Evolutionary conservation across 208 protist species (phyloP), one percentile per base, ranked within the genome.

Genomic region (Novymonas esmeraldas): DNA sequence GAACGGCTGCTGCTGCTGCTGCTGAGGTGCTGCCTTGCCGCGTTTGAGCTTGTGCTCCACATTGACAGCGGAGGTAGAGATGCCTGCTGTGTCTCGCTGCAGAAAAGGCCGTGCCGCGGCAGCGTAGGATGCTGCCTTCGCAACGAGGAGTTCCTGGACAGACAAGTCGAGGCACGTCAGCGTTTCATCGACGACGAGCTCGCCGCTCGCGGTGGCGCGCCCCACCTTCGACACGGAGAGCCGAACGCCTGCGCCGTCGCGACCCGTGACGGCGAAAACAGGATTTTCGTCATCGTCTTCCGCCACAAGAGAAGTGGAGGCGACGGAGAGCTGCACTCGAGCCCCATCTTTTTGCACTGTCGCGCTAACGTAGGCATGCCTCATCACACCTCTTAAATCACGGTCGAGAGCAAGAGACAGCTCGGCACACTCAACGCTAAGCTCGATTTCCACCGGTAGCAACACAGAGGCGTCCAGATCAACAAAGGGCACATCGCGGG

Each of bases 141-240:
- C 6, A 26, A 60, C 20, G 33, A 76, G 55, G 31, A 76, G 61
- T 36, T 76, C 56, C 38, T 76, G 70, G 24, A 69, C 39, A 28
- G 38, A 50, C 2, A 63, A 31, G 26, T 70, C 62, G 5, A 76
- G 29, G 31, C 70, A 76, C 2, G 56, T 41, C 20, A 33, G 14
- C 14, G 70, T 46, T 0, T 56, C 34, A 7, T 67, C 70, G 2
- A 76, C 26, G 38, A 48, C 31, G 11, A 70, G 11, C 31, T 52
- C 22, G 2, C 48, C 70, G 13, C 39, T 34, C 0, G 49, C 24
- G 22, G 62, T 46, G 24, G 46, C n/a, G 26, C 59, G 36, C 11
- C 50, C 39, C 7, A 26, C 10, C 42, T 70, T 64, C n/a, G 64
- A 60, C 16, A 55, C 36, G 2, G 4, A 39, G n/a, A 77, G 20